These are phyloP conservation scores for Daldinia concentrica DNA, from an alignment of 495 filamentous ascomycete species.

Conservation along the genomic window DNA sequence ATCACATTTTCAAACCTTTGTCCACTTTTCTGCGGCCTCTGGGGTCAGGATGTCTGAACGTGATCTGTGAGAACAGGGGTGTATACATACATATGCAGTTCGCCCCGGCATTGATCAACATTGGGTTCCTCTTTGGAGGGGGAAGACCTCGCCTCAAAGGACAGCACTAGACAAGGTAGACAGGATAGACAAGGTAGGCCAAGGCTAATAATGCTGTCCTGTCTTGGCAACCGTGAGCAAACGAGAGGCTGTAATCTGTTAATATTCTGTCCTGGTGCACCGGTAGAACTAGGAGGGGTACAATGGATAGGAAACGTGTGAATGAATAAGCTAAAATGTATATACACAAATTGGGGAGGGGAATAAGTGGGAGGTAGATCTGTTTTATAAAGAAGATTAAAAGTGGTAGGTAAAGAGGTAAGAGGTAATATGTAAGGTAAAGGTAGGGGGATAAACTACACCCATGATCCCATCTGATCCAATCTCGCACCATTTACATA, in stretches of 20 bases:
- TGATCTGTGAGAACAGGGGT: conserved; percentile 25
- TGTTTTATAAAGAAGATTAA: conserved; percentile 26
- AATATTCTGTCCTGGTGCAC: neutral
- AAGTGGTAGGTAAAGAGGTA: neutral
- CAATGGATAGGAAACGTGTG: neutral
- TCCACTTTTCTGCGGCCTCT: conserved; percentile 7
- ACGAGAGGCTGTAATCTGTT: conserved; percentile 34
- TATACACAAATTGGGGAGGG: neutral
- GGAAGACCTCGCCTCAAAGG: conserved; percentile 26
- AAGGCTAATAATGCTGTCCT: conserved; percentile 19
- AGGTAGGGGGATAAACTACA: conserved; percentile 10
- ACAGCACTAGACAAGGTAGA: conserved; percentile 19
- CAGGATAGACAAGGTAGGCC: neutral
- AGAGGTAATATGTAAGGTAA: neutral
- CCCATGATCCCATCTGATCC: conserved; percentile 41
- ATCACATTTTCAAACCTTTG: conserved; percentile 26
- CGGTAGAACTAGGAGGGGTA: neutral
- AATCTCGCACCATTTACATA: conserved; percentile 41
- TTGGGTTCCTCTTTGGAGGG: conserved; percentile 23
- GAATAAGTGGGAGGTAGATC: conserved; percentile 20
- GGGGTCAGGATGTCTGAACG: conserved; percentile 1
- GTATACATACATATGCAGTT: conserved; percentile 23
- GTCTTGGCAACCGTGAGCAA: conserved; percentile 26
- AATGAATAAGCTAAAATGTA: neutral
- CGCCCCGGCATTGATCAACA: conserved; percentile 36